A percentile compares a stretch with the other conserved stretches of the same genome.
Conservation (phyloP, 2,329 filamentous ascomycete genomes). For the Colletotrichum orbiculare region DNA sequence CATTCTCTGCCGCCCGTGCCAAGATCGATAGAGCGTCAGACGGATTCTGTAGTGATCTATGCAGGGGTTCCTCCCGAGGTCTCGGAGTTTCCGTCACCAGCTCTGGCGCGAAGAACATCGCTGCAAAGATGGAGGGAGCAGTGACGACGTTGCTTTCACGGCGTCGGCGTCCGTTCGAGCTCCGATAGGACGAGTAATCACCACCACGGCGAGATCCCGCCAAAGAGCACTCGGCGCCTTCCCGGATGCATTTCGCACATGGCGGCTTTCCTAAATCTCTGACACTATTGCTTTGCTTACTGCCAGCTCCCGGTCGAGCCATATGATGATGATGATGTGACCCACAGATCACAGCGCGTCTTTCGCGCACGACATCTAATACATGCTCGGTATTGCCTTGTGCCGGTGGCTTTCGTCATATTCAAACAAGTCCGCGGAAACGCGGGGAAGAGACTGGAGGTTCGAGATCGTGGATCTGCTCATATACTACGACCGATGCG, state of each 20-base stretch:
- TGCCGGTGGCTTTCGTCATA: too few relatives aligned
- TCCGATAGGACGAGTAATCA: constrained; percentile 4
- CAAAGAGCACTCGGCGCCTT: constrained; percentile 14
- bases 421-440: too few relatives aligned
- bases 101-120: neutral
- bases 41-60: constrained; percentile 28
- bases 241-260: constrained; percentile 8
- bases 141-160: neutral
- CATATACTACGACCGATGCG: too few relatives aligned
- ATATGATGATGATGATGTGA: too few relatives aligned
- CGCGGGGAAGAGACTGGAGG: too few relatives aligned
- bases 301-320: neutral
- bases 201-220: constrained; percentile 13
- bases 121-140: neutral
- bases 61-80: neutral
- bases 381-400: too few relatives aligned
- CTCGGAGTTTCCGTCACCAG: neutral
- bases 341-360: too few relatives aligned
- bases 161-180: neutral
- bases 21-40: constrained; percentile 32
- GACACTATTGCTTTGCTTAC: neutral
- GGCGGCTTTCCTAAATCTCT: constrained; percentile 7
- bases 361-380: too few relatives aligned
- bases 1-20: constrained; percentile 18
- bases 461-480: too few relatives aligned